Percentiles rank a stretch among this genome's conserved stretches.
phyloP scores from a whole-genome alignment of 257 asterid genomes.

The Scutellaria baicalensis region DNA sequence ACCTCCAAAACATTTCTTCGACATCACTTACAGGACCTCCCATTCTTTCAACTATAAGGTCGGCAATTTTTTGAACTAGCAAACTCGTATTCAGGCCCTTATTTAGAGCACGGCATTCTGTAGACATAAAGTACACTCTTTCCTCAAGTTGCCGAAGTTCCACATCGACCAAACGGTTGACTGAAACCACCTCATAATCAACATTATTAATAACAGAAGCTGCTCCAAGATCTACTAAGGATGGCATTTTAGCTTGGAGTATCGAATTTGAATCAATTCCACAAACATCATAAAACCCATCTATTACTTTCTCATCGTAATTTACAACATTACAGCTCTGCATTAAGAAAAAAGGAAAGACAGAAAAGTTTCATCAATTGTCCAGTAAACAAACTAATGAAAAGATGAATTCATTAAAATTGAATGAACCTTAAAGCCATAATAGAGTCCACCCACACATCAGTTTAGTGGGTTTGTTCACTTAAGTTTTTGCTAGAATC shows the following conservation, averaged over 20 bases:
- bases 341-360: constrained; percentile 21
- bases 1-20: constrained; percentile 80
- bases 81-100: constrained; percentile 34
- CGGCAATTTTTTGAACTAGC: constrained; percentile 79
- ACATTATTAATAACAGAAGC: constrained; percentile 46
- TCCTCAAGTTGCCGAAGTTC: constrained; percentile 84
- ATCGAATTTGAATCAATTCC: constrained; percentile 59
- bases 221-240: constrained; percentile 68
- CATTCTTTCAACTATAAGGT: constrained; percentile 79
- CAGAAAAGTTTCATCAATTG: constrained; percentile 7
- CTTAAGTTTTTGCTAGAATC: background rate
- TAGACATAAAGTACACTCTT: constrained; percentile 51
- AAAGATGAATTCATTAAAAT: background rate
- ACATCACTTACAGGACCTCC: constrained; percentile 96
- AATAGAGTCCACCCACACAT: background rate
- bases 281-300: constrained; percentile 93
- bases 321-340: constrained; percentile 88
- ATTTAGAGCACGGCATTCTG: constrained; percentile 43
- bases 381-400: background rate
- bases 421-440: background rate
- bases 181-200: constrained; percentile 74
- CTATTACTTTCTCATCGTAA: constrained; percentile 87
- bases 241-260: constrained; percentile 76
- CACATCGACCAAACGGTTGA: constrained; percentile 60
- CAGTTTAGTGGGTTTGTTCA: background rate